phyloP scores from a whole-genome alignment of 192 early-diverging fungal species.

The Backusella parvicylindrica region DNA sequence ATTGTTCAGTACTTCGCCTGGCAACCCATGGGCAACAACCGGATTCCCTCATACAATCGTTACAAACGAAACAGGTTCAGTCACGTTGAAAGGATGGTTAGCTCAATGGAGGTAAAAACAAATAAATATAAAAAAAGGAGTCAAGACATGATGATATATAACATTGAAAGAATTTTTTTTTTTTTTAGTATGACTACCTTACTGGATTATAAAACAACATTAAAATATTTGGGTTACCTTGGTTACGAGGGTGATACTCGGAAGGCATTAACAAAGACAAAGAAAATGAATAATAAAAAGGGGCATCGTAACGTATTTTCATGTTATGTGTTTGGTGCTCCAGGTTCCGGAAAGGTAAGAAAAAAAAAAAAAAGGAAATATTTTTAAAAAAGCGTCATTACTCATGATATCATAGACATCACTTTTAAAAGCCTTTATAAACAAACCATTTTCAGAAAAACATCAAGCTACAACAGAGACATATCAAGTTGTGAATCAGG shows the following conservation, averaged over 20 bases:
- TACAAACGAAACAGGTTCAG: conserved; percentile 81
- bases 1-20: conserved; percentile 87
- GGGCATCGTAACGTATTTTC: conserved; percentile 89
- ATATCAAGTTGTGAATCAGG: conserved; percentile 88
- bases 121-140: not conserved
- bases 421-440: conserved; percentile 80
- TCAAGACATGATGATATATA: not conserved
- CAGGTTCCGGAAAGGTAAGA: conserved; percentile 85
- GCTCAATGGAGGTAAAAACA: conserved; percentile 88
- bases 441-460: conserved; percentile 74
- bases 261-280: conserved; percentile 79
- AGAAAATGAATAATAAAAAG: conserved; percentile 67
- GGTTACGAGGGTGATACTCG: conserved; percentile 91
- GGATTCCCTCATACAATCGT: conserved; percentile 87
- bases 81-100: conserved; percentile 93
- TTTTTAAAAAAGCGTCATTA: too few species aligned
- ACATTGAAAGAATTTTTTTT: too few species aligned
- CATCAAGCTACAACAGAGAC: conserved; percentile 74
- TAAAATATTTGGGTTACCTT: conserved; percentile 95
- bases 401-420: conserved; percentile 46
- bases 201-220: conserved; percentile 82
- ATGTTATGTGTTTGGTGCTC: conserved; percentile 93
- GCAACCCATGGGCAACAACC: conserved; percentile 88
- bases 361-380: not conserved
- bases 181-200: conserved; percentile 92